Conservation (phyloP, 1,284 basidiomycete species). For the Rhodotorula sp. region DNA sequence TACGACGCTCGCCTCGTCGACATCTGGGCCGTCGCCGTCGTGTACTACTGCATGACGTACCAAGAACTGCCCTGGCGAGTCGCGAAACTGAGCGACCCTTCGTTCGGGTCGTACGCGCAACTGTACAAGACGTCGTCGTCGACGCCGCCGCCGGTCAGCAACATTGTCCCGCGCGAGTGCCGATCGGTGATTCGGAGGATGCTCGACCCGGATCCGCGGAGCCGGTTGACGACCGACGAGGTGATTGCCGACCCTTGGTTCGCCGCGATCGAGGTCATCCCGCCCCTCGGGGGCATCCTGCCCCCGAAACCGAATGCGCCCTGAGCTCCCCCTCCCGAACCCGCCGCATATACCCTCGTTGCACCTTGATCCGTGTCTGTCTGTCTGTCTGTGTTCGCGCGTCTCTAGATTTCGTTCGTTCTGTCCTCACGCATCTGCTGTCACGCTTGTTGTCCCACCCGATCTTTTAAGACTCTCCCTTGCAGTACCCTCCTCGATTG, state of each 20-base stretch:
- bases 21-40: slow-evolving; percentile 94
- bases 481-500: too few relatives aligned
- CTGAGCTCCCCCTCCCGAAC: neutral
- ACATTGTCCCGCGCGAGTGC: slow-evolving; percentile 82
- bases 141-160: slow-evolving; percentile 63
- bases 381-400: neutral
- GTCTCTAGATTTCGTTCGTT: neutral
- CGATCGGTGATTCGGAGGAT: slow-evolving; percentile 83
- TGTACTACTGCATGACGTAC: slow-evolving; percentile 98
- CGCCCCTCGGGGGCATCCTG: slow-evolving; percentile 25
- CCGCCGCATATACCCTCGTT: neutral
- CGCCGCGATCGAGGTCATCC: slow-evolving; percentile 59
- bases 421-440: neutral
- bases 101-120: slow-evolving; percentile 78
- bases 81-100: slow-evolving; percentile 76
- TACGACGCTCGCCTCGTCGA: slow-evolving; percentile 97
- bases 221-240: slow-evolving; percentile 76
- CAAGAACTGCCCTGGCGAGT: slow-evolving; percentile 98
- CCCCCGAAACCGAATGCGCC: slow-evolving; percentile 12
- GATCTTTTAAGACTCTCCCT: too few relatives aligned
- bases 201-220: slow-evolving; percentile 90
- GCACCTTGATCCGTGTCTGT: neutral
- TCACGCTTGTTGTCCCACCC: neutral
- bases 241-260: slow-evolving; percentile 82
- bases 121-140: slow-evolving; percentile 55